These are phyloP conservation scores for Fomitiporia mediterranea DNA, from an alignment of 1,284 basidiomycete species.

Conservation along the genomic window DNA sequence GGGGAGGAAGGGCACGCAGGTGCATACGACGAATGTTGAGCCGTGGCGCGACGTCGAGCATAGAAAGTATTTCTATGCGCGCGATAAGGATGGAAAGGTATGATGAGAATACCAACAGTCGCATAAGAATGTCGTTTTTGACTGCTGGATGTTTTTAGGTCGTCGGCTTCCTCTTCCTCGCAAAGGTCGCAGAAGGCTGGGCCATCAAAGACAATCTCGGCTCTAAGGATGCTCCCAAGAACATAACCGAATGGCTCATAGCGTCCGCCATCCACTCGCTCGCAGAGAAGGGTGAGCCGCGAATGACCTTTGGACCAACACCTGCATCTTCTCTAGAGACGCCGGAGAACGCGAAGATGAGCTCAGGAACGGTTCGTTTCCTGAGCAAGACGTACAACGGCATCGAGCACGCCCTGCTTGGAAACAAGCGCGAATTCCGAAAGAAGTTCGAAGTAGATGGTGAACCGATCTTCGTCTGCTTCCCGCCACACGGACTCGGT, in stretches of 20 bases:
- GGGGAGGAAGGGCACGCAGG: constrained; percentile 45
- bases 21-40: constrained; percentile 49
- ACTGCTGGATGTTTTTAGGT: too few relatives aligned
- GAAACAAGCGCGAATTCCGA: constrained; percentile 43
- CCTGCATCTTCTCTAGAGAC: constrained; percentile 35
- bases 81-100: constrained; percentile 39
- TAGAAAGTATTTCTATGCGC: constrained; percentile 48
- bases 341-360: constrained; percentile 31
- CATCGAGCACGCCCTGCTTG: constrained; percentile 38
- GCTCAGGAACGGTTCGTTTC: constrained; percentile 36
- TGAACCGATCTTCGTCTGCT: constrained; percentile 32
- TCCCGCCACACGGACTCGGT: constrained; percentile 26
- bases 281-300: constrained; percentile 38
- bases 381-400: constrained; percentile 44
- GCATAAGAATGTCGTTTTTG: too few relatives aligned
- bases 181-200: constrained; percentile 46
- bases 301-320: constrained; percentile 44
- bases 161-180: constrained; percentile 46
- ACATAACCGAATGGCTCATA: constrained; percentile 30
- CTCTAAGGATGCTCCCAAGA: constrained; percentile 17
- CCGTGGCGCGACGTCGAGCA: constrained; percentile 51
- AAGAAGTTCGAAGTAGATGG: constrained; percentile 37
- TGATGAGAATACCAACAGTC: background rate
- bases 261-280: constrained; percentile 43
- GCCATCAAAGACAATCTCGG: constrained; percentile 35